phyloP scores from a whole-genome alignment of 2,329 filamentous ascomycete genomes.

The Sporothrix variecibatus region DNA sequence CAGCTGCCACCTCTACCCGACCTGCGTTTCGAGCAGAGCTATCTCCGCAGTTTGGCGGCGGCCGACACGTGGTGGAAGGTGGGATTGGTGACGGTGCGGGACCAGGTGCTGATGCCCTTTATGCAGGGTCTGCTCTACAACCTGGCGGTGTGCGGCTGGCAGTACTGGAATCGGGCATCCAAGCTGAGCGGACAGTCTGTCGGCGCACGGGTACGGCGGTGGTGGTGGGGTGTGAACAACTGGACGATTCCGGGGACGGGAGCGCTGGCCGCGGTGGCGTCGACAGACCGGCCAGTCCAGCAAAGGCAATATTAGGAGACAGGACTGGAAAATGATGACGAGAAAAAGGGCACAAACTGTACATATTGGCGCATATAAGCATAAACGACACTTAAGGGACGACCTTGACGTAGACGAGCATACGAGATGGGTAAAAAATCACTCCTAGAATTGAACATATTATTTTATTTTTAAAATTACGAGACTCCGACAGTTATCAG shows the following conservation, averaged over 20 bases:
- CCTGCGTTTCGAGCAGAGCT: slow-evolving; percentile 96
- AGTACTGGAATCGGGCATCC: slow-evolving; percentile 80
- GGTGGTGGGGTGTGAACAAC: slow-evolving; percentile 96
- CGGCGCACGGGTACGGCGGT: slow-evolving; percentile 77
- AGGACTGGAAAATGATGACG: not conserved
- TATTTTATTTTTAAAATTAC: not conserved
- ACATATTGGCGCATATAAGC: slow-evolving; percentile 3
- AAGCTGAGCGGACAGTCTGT: slow-evolving; percentile 74
- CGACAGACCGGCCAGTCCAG: not conserved
- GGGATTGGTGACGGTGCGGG: slow-evolving; percentile 78
- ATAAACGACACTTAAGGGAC: not conserved
- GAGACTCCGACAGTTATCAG: not conserved
- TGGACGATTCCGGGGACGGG: slow-evolving; percentile 66
- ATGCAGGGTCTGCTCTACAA: slow-evolving; percentile 89
- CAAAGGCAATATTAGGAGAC: not conserved
- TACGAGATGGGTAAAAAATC: not conserved
- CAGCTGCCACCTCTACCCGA: slow-evolving; percentile 73
- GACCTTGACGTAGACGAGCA: not conserved
- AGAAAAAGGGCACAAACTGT: not conserved
- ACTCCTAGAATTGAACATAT: not conserved
- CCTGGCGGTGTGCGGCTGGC: slow-evolving; percentile 81
- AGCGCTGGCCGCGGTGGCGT: slow-evolving; percentile 3
- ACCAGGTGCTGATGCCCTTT: slow-evolving; percentile 89
- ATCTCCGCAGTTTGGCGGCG: slow-evolving; percentile 81
- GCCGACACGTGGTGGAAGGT: slow-evolving; percentile 80